Evolutionary conservation across 129 eudicot species (phyloP), one percentile per base, ranked within the genome.

Genomic region (Heracleum sosnowskyi): DNA sequence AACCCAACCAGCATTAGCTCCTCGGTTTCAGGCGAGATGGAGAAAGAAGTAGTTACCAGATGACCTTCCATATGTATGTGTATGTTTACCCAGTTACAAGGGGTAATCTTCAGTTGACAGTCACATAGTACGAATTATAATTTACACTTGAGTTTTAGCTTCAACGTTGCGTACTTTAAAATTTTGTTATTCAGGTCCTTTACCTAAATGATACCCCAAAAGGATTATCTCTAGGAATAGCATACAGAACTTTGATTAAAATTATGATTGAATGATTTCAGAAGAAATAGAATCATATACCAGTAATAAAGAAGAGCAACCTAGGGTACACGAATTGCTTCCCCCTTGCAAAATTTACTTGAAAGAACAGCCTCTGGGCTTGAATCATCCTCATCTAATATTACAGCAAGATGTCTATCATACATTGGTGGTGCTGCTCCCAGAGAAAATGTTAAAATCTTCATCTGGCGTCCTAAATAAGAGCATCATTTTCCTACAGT

Each of bases 371-470:
- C 92, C 33, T 91, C 89, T 29, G 85, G 83, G 34, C 57, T 82
- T 77, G 86, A 86, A 77, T 91, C 85, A 55, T 55, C 3, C 84
- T 94, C 98, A 78, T 86, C 85, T 49, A 94, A 77, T 47, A 84
- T 78, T 75, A 91, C 96, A 75, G 97, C 93, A 84, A 91, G 96
- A 66, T 93, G 88, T 76, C 97, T 89, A 78, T 91, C 97, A 63
- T 89, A 91, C 98, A 91, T 85, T 33, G 90, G 88, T 81, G 98
- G 88, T 81, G 98, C 96, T 72, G 98, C 98, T 86, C 89, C 97
- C 78, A 94, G 75, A 68, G n/a, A 91, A 92, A 79, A 94, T 89
- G 73, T 90, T 88, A 73, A 91, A 91, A 81, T 94, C 96, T 84
- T 89, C 97, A 88, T 94, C 98, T 49, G 97, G 91, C 29, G 93